Evolutionary conservation across 2,329 filamentous ascomycete genomes (phyloP).

Genomic region (Leptographium flavum): DNA sequence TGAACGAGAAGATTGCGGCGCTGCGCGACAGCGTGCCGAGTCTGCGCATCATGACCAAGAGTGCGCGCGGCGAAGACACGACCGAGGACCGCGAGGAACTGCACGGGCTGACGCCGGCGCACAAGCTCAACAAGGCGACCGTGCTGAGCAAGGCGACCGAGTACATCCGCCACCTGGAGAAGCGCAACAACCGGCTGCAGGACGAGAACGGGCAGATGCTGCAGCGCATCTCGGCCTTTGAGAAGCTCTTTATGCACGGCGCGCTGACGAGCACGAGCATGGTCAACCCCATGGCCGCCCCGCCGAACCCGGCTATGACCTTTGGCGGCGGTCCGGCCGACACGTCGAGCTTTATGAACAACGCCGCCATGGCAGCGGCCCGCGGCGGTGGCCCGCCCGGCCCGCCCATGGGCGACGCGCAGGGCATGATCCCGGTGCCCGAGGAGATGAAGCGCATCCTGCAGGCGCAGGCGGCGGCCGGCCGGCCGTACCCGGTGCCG

Average conservation of each 20-base stretch:
- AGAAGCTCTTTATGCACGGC: conserved; percentile 66
- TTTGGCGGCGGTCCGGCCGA: conserved; percentile 26
- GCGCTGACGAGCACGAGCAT: conserved; percentile 45
- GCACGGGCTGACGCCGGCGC: conserved; percentile 70
- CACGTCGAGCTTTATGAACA: conserved; percentile 10
- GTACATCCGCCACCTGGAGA: conserved; percentile 88
- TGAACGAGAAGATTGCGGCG: conserved; percentile 94
- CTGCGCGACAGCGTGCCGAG: conserved; percentile 85
- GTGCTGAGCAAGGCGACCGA: conserved; percentile 92
- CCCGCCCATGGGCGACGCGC: conserved; percentile 24
- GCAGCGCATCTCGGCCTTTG: conserved; percentile 57
- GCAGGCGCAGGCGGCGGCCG: conserved; percentile 38
- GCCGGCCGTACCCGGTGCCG: conserved; percentile 36
- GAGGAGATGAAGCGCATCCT: conserved; percentile 51
- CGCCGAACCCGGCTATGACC: conserved; percentile 30
- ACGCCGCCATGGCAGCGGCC: background rate
- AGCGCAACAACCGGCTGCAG: conserved; percentile 66
- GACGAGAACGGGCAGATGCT: conserved; percentile 75
- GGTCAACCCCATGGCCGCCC: conserved; percentile 39
- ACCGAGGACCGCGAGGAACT: conserved; percentile 66
- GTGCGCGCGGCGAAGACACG: conserved; percentile 50
- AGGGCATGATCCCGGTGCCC: conserved; percentile 51
- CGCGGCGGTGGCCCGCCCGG: conserved; percentile 26
- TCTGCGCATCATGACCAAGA: conserved; percentile 70
- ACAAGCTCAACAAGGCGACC: conserved; percentile 96